phyloP scores from a whole-genome alignment of 441 rosid species.

The Iberis amara region DNA sequence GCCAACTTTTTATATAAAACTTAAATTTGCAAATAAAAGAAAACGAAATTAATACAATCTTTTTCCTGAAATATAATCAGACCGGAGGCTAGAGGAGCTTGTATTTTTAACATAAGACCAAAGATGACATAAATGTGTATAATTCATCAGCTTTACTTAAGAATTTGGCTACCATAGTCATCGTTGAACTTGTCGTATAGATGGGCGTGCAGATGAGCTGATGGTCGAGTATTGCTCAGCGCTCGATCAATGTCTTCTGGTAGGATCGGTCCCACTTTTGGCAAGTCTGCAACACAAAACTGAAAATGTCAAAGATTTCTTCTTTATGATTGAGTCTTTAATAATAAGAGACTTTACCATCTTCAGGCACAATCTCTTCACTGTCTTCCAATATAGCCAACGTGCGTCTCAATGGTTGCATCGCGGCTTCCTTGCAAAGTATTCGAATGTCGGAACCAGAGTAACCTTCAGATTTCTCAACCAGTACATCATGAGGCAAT shows the following conservation, averaged over 20 bases:
- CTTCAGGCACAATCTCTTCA: conserved; percentile 56
- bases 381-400: conserved; percentile 57
- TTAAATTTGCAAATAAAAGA: no score
- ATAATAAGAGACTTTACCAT: conserved; percentile 44
- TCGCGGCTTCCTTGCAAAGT: conserved; percentile 87
- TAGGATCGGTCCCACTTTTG: conserved; percentile 60
- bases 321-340: background rate
- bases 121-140: conserved; percentile 2
- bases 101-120: no score
- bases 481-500: conserved; percentile 71
- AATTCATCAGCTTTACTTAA: conserved; percentile 36
- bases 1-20: no score
- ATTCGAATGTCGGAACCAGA: conserved; percentile 90
- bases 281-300: conserved; percentile 48
- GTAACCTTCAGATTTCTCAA: conserved; percentile 67
- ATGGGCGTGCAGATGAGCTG: conserved; percentile 79
- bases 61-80: no score
- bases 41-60: no score
- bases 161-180: conserved; percentile 86
- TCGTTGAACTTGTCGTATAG: conserved; percentile 74
- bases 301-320: background rate
- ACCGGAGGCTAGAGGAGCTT: no score
- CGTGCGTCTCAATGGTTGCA: conserved; percentile 89
- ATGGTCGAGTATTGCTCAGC: conserved; percentile 76
- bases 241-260: conserved; percentile 61